Evolutionary conservation across 1,284 basidiomycete genomes (phyloP), one percentile per base, ranked within the genome.

Genomic region (Golubevia sp.): DNA sequence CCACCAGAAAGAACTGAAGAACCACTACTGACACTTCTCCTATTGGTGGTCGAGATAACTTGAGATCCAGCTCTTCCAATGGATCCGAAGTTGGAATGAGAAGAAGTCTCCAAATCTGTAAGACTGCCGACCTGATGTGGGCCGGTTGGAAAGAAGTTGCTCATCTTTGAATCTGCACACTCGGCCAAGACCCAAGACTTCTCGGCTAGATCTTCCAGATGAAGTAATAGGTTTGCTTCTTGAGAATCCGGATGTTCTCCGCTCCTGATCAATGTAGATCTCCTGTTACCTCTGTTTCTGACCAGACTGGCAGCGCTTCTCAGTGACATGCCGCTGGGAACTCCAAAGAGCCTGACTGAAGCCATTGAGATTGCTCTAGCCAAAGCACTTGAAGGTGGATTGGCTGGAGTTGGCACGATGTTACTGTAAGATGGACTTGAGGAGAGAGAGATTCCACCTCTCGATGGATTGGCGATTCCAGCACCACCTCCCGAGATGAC

Each of bases 351-450:
- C 4, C 71, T 71, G 49, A 72, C 62, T 44, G 71, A 72, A 0
- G 78, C 76, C 71, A 79, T 70, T 65, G 74, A 79, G 64, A 82
- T 80, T 1, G 80, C 80, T 8, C 77, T 69, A 18, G 78, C 71
- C 1, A 81, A 59, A 8, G 76, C 76, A 18, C 38, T 44, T 13
- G 38, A 44, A 44, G 38, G 11, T 44, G 38, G 38, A 44, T 44
- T 44, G 11, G 38, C 18, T 13, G 38, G 18, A 44, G 11, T 44
- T 44, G 38, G 13, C 11, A 44, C 18, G 11, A 18, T 18, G 18
- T 44, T 44, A 44, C 18, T 44, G 38, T 44, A 44, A 44, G 38
- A 44, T 13, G 38, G 38, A 44, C 38, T 44, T 44, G 38, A 44
- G 18, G 38, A 44, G 11, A 44, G 38, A 44, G 38, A 44, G 38